Conservation (phyloP, 306 rosid genomes). For the Mucuna pruriens region DNA sequence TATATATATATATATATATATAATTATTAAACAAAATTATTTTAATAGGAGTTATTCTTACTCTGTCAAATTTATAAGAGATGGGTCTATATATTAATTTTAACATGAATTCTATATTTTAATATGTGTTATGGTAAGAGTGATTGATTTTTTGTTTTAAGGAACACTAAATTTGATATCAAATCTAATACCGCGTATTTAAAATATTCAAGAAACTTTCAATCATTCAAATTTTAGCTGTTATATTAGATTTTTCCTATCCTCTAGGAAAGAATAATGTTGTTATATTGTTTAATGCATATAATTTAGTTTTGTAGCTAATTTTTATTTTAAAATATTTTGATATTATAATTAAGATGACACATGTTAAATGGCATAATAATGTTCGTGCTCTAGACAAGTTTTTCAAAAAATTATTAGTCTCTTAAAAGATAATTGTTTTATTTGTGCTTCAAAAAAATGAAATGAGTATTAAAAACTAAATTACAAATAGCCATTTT, state of each 20-base stretch:
- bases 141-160: too few relatives aligned
- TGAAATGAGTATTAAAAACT: neutral
- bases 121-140: too few relatives aligned
- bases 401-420: neutral
- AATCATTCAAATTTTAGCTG: neutral
- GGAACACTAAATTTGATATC: neutral
- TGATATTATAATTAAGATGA: neutral
- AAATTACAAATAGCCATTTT: neutral
- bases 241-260: neutral
- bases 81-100: too few relatives aligned
- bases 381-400: neutral
- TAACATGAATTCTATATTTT: too few relatives aligned
- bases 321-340: neutral
- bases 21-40: too few relatives aligned
- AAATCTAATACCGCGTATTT: neutral
- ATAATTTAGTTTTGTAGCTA: neutral
- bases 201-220: neutral
- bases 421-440: neutral
- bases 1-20: too few relatives aligned
- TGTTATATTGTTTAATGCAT: neutral
- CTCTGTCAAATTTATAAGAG: too few relatives aligned
- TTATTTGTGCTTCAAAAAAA: neutral
- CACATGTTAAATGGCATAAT: neutral
- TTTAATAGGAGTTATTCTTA: too few relatives aligned
- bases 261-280: neutral